These are phyloP conservation scores for Pleurotus ostreatus DNA, from an alignment of 768 basidiomycete genomes.

Conservation along the genomic window DNA sequence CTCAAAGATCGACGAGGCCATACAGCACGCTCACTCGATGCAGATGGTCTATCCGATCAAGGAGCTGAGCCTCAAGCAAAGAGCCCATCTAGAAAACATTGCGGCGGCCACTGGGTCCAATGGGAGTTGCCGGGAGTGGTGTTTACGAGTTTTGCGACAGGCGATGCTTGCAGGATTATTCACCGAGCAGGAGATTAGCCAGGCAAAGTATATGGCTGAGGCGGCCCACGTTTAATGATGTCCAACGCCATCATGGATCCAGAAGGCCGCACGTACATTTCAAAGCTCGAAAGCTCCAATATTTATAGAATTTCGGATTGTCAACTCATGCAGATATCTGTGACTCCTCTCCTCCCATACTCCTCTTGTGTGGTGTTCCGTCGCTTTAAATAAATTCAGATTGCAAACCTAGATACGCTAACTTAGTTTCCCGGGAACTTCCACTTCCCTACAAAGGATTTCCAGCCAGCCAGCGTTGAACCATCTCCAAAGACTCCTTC, in stretches of 20 bases:
- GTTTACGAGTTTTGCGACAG: not conserved
- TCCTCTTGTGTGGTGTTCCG: too few relatives aligned
- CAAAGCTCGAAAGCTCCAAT: too few relatives aligned
- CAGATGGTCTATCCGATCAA: not conserved
- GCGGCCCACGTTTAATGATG: too few relatives aligned
- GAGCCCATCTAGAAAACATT: not conserved
- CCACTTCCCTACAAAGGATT: not conserved
- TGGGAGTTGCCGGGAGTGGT: not conserved
- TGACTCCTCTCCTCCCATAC: too few relatives aligned
- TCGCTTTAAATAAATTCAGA: too few relatives aligned
- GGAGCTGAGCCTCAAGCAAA: not conserved
- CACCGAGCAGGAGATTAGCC: not conserved
- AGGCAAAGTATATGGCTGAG: not conserved
- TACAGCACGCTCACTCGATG: not conserved
- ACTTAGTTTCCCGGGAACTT: too few relatives aligned
- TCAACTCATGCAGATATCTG: too few relatives aligned
- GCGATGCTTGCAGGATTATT: not conserved
- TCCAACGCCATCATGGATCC: too few relatives aligned
- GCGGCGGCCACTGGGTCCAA: not conserved
- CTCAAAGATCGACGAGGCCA: not conserved
- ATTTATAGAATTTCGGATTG: too few relatives aligned
- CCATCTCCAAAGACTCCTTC: constrained; percentile 33
- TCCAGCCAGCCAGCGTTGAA: constrained; percentile 8
- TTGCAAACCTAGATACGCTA: too few relatives aligned
- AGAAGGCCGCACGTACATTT: too few relatives aligned